Evolutionary conservation across 75 land plant species (phyloP).

Genomic region (Pseudotsuga menziesii): DNA sequence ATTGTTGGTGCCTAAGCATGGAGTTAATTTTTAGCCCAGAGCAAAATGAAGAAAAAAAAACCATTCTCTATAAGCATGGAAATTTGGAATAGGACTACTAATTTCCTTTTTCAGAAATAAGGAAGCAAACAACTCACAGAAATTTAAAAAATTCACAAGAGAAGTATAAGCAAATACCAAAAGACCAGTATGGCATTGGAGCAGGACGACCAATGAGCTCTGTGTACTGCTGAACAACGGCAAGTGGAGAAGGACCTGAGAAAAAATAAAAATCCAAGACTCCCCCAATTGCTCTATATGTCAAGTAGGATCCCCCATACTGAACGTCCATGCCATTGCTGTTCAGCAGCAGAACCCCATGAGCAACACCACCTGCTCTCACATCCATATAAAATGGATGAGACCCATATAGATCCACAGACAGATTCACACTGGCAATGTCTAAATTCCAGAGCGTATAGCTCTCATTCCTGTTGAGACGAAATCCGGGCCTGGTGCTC

Average conservation of each 20-base stretch:
- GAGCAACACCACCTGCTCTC: constrained; percentile 47
- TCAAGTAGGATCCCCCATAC: constrained; percentile 48
- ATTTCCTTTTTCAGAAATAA: too few relatives aligned
- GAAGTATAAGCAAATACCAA: constrained; percentile 33
- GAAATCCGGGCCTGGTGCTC: constrained; percentile 27
- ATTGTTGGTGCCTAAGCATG: too few relatives aligned
- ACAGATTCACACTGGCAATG: constrained; percentile 10
- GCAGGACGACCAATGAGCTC: constrained; percentile 81
- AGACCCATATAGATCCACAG: constrained; percentile 32
- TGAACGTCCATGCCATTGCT: constrained; percentile 90
- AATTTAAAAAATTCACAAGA: too few relatives aligned
- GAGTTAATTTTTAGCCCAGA: too few relatives aligned
- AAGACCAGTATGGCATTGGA: constrained; percentile 90
- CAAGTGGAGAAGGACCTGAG: constrained; percentile 60
- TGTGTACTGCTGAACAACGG: constrained; percentile 73
- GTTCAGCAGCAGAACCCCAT: constrained; percentile 77
- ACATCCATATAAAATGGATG: constrained; percentile 72
- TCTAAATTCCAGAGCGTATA: constrained; percentile 40
- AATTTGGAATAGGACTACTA: too few relatives aligned
- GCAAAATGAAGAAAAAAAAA: too few relatives aligned
- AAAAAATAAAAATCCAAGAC: constrained; percentile 84
- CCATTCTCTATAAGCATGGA: too few relatives aligned
- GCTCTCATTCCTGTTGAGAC: constrained; percentile 9
- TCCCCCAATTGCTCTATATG: constrained; percentile 78
- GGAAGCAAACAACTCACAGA: too few relatives aligned